Conservation (phyloP, 495 filamentous ascomycete species). For the Aspergillus panamensis region DNA sequence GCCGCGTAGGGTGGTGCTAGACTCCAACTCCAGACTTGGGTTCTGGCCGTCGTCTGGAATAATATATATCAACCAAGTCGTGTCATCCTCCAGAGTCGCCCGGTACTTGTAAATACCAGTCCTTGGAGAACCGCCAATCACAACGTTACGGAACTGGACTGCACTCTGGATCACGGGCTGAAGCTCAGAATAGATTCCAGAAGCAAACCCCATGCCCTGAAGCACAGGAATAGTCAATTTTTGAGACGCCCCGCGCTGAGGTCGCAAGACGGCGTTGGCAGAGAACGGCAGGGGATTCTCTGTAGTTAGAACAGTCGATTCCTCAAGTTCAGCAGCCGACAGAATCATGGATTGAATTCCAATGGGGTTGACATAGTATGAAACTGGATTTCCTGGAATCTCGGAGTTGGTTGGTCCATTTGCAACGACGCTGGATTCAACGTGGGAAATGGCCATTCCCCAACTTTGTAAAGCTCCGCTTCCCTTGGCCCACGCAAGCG, state of each 20-base stretch:
- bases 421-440: conserved; percentile 60
- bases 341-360: conserved; percentile 78
- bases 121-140: conserved; percentile 51
- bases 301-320: conserved; percentile 56
- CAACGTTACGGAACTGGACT: conserved; percentile 67
- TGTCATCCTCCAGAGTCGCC: conserved; percentile 65
- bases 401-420: conserved; percentile 49
- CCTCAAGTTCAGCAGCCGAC: conserved; percentile 69
- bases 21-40: conserved; percentile 47
- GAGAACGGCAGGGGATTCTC: conserved; percentile 67
- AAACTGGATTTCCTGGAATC: conserved; percentile 54
- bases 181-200: conserved; percentile 67
- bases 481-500: conserved; percentile 72
- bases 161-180: conserved; percentile 71
- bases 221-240: conserved; percentile 75
- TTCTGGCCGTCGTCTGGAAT: conserved; percentile 47
- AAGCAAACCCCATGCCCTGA: conserved; percentile 88
- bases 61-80: conserved; percentile 78
- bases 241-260: conserved; percentile 47
- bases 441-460: conserved; percentile 73
- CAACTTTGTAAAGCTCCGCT: conserved; percentile 62
- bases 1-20: conserved; percentile 48
- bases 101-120: conserved; percentile 74
- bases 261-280: conserved; percentile 63
- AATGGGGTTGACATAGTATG: conserved; percentile 78